These are phyloP conservation scores for Hyphopichia khmerensis DNA, from an alignment of 1,139 yeast genomes.

Conservation along the genomic window DNA sequence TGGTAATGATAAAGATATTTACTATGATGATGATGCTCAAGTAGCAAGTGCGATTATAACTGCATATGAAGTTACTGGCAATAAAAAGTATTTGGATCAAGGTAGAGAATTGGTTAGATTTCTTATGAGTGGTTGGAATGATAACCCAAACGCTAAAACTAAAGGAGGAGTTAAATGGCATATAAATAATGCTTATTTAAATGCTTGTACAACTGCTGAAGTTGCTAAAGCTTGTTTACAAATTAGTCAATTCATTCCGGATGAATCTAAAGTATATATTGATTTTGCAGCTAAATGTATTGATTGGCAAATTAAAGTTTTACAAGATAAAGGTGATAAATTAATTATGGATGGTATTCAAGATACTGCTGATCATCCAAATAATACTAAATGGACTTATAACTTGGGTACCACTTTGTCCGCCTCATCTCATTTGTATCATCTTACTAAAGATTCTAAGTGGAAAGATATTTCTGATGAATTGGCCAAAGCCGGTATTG, in stretches of 20 bases:
- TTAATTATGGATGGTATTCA: conserved; percentile 66
- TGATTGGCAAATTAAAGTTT: conserved; percentile 52
- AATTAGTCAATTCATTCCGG: conserved; percentile 52
- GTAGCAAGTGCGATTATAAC: conserved; percentile 65
- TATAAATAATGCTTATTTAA: conserved; percentile 55
- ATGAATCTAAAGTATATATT: conserved; percentile 42
- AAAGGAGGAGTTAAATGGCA: conserved; percentile 73
- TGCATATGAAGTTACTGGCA: conserved; percentile 68
- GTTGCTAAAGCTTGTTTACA: conserved; percentile 68
- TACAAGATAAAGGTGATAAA: conserved; percentile 56
- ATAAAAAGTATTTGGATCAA: conserved; percentile 51
- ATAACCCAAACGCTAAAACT: conserved; percentile 36
- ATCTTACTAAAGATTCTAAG: conserved; percentile 50
- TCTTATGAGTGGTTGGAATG: conserved; percentile 67
- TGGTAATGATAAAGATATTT: conserved; percentile 60
- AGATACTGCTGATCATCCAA: conserved; percentile 42
- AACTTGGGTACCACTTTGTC: conserved; percentile 67
- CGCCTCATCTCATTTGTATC: conserved; percentile 52
- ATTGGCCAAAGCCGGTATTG: conserved; percentile 60
- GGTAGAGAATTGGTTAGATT: conserved; percentile 62
- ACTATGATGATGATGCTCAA: conserved; percentile 78
- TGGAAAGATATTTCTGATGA: conserved; percentile 59
- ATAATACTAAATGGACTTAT: conserved; percentile 65
- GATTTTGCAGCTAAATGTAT: conserved; percentile 55
- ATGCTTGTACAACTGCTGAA: conserved; percentile 70